Percentiles rank a stretch among this genome's conserved stretches.
These are phyloP conservation scores for Lentinula edodes DNA, from an alignment of 768 basidiomycete genomes.

Conservation along the genomic window DNA sequence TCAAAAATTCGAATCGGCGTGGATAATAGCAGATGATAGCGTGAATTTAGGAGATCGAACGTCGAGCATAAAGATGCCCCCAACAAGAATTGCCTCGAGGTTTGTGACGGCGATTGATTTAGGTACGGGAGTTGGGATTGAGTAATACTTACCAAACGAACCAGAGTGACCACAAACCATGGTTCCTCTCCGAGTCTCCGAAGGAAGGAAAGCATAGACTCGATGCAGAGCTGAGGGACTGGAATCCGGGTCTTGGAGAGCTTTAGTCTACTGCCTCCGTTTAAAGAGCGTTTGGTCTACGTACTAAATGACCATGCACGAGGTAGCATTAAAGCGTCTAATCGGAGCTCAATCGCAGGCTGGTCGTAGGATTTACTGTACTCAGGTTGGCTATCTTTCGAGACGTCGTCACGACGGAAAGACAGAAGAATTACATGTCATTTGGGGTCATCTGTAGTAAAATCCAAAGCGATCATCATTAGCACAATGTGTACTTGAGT, in stretches of 20 bases:
- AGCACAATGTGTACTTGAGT: background rate
- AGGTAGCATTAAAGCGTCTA: no score
- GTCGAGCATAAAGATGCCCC: background rate
- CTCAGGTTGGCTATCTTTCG: background rate
- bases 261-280: background rate
- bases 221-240: background rate
- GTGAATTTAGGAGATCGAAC: background rate
- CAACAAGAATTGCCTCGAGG: background rate
- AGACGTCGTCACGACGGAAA: background rate
- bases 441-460: background rate
- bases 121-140: background rate
- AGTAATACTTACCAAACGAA: background rate
- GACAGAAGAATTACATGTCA: background rate
- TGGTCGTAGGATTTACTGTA: background rate
- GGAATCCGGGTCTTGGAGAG: conserved; percentile 1
- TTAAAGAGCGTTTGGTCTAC: background rate
- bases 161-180: background rate
- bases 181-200: background rate
- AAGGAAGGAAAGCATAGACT: background rate
- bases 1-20: background rate
- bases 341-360: background rate
- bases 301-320: background rate
- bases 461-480: background rate
- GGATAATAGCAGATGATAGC: background rate
- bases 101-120: conserved; percentile 1